Conservation (phyloP, 192 early-diverging fungal genomes). For the Backusella tuberculispora region DNA sequence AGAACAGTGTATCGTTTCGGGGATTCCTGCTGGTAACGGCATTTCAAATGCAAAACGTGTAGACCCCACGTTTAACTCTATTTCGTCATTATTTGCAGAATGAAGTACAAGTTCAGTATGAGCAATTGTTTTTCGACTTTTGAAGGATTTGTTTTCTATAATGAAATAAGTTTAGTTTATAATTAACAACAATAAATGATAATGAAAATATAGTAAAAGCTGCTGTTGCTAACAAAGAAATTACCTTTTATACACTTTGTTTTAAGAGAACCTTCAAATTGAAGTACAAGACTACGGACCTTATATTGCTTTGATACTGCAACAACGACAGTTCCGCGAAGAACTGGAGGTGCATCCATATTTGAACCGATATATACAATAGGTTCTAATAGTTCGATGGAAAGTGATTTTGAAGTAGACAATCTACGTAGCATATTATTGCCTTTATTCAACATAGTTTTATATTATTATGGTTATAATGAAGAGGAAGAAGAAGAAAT, state of each 20-base stretch:
- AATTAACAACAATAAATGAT: too few relatives aligned
- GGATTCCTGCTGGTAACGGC: constrained; percentile 10
- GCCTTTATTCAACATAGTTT: too few relatives aligned
- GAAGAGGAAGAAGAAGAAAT: too few relatives aligned
- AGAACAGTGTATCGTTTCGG: neutral
- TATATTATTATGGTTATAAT: too few relatives aligned
- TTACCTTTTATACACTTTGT: neutral
- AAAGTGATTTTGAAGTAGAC: neutral
- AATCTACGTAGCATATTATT: neutral
- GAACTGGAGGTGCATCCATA: neutral
- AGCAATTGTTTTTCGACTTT: too few relatives aligned
- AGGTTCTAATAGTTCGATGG: constrained; percentile 18
- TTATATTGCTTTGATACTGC: neutral
- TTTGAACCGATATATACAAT: neutral
- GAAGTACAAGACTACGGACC: neutral
- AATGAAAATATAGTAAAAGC: too few relatives aligned
- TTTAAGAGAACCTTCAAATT: neutral
- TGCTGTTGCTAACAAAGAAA: too few relatives aligned
- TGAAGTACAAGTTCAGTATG: neutral
- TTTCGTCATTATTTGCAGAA: neutral
- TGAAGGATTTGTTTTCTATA: too few relatives aligned
- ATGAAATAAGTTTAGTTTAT: too few relatives aligned
- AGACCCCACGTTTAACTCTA: neutral
- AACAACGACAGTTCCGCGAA: constrained; percentile 9
- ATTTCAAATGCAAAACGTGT: constrained; percentile 25